Evolutionary conservation across 176 grass and related monocot genomes (phyloP).

Genomic region (Aegilops sharonensis): DNA sequence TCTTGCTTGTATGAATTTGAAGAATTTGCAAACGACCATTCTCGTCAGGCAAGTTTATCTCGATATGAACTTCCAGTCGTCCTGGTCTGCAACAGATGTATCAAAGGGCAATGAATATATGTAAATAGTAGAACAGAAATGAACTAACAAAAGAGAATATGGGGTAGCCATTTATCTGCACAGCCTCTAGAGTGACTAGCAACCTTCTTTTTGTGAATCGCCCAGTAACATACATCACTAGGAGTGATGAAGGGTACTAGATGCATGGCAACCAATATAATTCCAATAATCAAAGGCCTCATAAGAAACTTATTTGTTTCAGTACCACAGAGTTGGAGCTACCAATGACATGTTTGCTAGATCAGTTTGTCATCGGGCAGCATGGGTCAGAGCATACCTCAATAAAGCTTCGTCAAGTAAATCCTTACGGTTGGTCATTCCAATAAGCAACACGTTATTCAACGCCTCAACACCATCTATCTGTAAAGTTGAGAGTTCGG

Average conservation of each 20-base stretch:
- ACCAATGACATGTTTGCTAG: constrained; percentile 6
- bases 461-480: constrained; percentile 96
- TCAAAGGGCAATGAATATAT: constrained; percentile 25
- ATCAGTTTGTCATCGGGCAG: neutral
- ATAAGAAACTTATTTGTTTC: constrained; percentile 7
- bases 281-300: neutral
- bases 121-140: constrained; percentile 1
- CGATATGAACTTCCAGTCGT: constrained; percentile 94
- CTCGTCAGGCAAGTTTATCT: constrained; percentile 98
- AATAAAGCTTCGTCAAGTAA: constrained; percentile 94
- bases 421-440: constrained; percentile 99
- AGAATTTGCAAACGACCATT: constrained; percentile 98
- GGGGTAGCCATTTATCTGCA: neutral
- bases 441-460: constrained; percentile 99
- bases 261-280: neutral
- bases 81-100: constrained; percentile 61
- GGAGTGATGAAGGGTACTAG: neutral
- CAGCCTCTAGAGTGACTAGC: neutral
- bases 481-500: constrained; percentile 45
- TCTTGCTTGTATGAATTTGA: constrained; percentile 98
- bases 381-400: constrained; percentile 49
- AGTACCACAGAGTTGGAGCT: neutral
- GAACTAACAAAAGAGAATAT: constrained; percentile 17
- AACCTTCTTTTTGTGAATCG: constrained; percentile 1
- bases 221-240: neutral